These are phyloP conservation scores for Edaphochlamys debaryana DNA, from an alignment of 139 green algal genomes.

Conservation along the genomic window DNA sequence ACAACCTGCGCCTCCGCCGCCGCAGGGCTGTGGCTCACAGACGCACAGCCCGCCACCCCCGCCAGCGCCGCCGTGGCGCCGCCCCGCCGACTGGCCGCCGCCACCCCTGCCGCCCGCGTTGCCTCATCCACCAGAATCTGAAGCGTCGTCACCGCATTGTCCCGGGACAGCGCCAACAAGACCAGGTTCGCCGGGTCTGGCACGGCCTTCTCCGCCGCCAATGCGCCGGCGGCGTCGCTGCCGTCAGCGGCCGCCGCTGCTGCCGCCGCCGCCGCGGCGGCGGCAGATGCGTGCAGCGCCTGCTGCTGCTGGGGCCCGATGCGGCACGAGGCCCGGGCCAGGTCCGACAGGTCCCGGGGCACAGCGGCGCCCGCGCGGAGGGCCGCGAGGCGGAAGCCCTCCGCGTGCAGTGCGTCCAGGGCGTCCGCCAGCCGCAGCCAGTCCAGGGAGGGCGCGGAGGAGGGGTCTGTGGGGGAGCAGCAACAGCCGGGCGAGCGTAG, in stretches of 20 bases:
- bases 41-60: background rate
- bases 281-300: background rate
- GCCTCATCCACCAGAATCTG: slow-evolving; percentile 35
- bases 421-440: slow-evolving; percentile 19
- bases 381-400: slow-evolving; percentile 31
- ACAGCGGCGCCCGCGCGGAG: background rate
- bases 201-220: background rate
- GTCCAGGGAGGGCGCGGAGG: slow-evolving; percentile 4
- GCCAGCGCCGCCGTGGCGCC: slow-evolving; percentile 5
- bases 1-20: slow-evolving; percentile 22
- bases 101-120: background rate
- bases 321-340: slow-evolving; percentile 7
- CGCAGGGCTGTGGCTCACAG: slow-evolving; percentile 31
- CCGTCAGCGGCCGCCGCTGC: background rate
- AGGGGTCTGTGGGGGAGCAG: background rate
- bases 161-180: slow-evolving; percentile 7
- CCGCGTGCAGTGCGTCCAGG: slow-evolving; percentile 27
- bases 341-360: background rate
- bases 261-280: background rate
- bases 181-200: slow-evolving; percentile 29
- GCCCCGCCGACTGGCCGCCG: background rate
- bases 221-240: background rate
- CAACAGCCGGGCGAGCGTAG: background rate
- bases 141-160: slow-evolving; percentile 34
- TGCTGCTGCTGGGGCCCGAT: slow-evolving; percentile 14